These are phyloP conservation scores for Trypanosoma congolense DNA, from an alignment of 208 protist species.

Conservation along the genomic window DNA sequence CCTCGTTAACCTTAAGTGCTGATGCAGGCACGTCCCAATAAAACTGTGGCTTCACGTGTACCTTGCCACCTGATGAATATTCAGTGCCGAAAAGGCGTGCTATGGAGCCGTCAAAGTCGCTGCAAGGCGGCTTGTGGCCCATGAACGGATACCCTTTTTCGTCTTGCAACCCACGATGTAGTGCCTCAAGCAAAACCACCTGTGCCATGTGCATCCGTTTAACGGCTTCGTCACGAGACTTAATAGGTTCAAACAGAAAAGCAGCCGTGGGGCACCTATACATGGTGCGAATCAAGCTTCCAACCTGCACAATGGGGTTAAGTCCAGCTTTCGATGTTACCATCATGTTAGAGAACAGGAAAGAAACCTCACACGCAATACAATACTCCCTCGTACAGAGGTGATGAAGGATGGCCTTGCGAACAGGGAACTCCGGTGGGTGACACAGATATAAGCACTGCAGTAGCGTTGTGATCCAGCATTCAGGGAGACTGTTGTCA, in stretches of 20 bases:
- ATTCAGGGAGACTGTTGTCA: conserved; percentile 89
- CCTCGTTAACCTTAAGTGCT: conserved; percentile 87
- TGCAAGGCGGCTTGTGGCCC: conserved; percentile 42
- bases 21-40: conserved; percentile 87
- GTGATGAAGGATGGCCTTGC: conserved; percentile 73
- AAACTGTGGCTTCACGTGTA: conserved; percentile 78
- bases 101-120: conserved; percentile 71
- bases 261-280: conserved; percentile 55
- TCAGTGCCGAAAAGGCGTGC: conserved; percentile 78
- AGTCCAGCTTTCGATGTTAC: conserved; percentile 54
- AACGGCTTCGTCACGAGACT: conserved; percentile 79
- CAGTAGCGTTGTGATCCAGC: conserved; percentile 77
- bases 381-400: conserved; percentile 82
- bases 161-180: conserved; percentile 79
- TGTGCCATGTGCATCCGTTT: conserved; percentile 79
- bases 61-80: conserved; percentile 66
- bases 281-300: conserved; percentile 78
- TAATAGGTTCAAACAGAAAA: conserved; percentile 59
- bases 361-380: conserved; percentile 82
- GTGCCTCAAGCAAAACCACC: conserved; percentile 58
- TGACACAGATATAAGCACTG: conserved; percentile 86
- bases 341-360: conserved; percentile 88
- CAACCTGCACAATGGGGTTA: conserved; percentile 81
- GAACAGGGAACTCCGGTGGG: conserved; percentile 74
- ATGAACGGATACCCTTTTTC: conserved; percentile 75